These are phyloP conservation scores for Aureobasidium mangrovei DNA, from an alignment of 2,329 filamentous ascomycete species.

Conservation along the genomic window DNA sequence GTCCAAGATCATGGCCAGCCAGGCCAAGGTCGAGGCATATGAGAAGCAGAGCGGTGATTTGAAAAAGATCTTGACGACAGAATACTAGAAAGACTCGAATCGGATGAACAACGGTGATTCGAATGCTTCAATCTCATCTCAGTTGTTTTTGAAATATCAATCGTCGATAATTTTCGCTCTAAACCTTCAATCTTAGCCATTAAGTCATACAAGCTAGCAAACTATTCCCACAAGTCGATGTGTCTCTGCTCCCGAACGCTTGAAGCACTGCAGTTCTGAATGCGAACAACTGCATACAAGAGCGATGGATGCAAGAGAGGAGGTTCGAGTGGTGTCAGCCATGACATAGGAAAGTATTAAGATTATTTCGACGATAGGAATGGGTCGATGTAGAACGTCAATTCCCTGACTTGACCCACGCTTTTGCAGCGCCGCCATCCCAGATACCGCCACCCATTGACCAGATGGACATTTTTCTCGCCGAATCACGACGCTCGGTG, in stretches of 20 bases:
- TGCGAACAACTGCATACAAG: too few relatives aligned
- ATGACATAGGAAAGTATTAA: too few relatives aligned
- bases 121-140: not conserved
- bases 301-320: too few relatives aligned
- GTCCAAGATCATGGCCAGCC: conserved; percentile 61
- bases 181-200: too few relatives aligned
- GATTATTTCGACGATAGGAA: too few relatives aligned
- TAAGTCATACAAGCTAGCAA: too few relatives aligned
- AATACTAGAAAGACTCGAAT: conserved; percentile 34
- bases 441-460: not conserved
- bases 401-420: not conserved
- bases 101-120: not conserved
- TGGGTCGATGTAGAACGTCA: not conserved
- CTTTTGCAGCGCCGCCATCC: not conserved
- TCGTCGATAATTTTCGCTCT: too few relatives aligned
- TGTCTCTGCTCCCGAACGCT: too few relatives aligned
- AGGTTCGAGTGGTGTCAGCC: too few relatives aligned
- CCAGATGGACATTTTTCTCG: not conserved
- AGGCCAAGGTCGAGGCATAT: conserved; percentile 63
- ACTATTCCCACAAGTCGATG: too few relatives aligned
- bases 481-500: not conserved
- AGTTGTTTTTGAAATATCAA: too few relatives aligned
- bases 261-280: too few relatives aligned
- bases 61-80: conserved; percentile 59
- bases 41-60: conserved; percentile 62